Evolutionary conservation across 441 rosid species (phyloP), one percentile per base, ranked within the genome.

Genomic region (Aleurites moluccanus): DNA sequence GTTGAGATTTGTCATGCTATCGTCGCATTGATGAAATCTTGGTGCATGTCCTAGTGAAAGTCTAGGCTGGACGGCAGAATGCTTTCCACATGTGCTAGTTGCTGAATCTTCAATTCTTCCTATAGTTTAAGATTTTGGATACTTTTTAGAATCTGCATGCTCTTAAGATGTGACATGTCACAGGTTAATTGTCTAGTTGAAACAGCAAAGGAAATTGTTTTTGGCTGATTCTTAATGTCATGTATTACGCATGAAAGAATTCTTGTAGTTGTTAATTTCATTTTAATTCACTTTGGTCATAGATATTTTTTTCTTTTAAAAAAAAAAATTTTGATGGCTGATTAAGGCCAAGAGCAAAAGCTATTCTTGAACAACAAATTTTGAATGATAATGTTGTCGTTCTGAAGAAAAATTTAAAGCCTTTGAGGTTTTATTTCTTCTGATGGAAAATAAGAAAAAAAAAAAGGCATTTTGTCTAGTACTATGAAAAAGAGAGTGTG

Each of bases 81-180:
- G 27, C 45, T 74, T 53, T 44, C 60, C 55, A 33, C 10, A 11
- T 6, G 21, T 57, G 21, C 16, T 56, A 45, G 21, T 25, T 74
- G 33, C 35, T 27, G 63, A 67, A 61, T 38, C 25, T 56, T 65
- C 71, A 47, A 47, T 47, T 50, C 56, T 50, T 50, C 56, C 5
- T n/a, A 25, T 44, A 20, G 6, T 23, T 1, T 11, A 63, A 63
- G 75, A 49, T 49, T 55, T 28, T 72, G 18, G 21, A 72, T 28
- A 15, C 47, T 49, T 33, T 5, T 49, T 8, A 50, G 14, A 16
- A 21, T 28, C 13, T 2, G 0, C 55, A 0, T 63, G 59, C 60
- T 25, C 20, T 35, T 35, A 35, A 56, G 28, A 14, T 15, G 20
- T 72, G 75, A 45, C 40, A 15, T 47, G 38, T 15, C 38, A 47